phyloP scores from a whole-genome alignment of 1,284 basidiomycete species.

The Schizophyllum amplum region DNA sequence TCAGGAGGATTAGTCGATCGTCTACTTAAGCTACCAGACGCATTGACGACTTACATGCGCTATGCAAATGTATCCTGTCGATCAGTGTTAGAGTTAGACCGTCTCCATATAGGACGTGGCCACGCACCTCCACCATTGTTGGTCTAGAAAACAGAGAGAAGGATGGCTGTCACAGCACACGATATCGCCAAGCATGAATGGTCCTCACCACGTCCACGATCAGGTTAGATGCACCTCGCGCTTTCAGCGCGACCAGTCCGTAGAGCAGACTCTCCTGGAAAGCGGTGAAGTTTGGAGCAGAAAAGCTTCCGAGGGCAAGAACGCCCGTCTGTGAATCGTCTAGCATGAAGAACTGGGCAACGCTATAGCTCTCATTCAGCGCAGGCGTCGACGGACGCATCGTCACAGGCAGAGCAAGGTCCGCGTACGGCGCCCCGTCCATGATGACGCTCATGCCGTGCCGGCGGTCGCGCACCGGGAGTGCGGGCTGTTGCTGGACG shows the following conservation, averaged over 20 bases:
- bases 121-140: constrained; percentile 48
- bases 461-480: constrained; percentile 25
- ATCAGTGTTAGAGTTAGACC: background rate
- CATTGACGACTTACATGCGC: constrained; percentile 37
- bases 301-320: constrained; percentile 52
- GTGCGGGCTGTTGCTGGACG: constrained; percentile 39
- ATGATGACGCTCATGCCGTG: constrained; percentile 42
- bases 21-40: background rate
- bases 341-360: constrained; percentile 48
- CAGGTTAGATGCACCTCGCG: constrained; percentile 40
- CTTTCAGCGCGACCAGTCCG: constrained; percentile 41
- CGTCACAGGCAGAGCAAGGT: constrained; percentile 41
- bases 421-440: constrained; percentile 35
- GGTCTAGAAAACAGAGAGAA: constrained; percentile 25
- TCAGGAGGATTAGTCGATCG: constrained; percentile 3
- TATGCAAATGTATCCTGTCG: constrained; percentile 45
- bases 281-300: constrained; percentile 31
- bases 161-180: background rate
- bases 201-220: constrained; percentile 48
- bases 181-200: constrained; percentile 8
- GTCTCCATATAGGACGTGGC: background rate
- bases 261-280: constrained; percentile 38
- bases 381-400: constrained; percentile 32
- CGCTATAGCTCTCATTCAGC: constrained; percentile 37
- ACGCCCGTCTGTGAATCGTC: constrained; percentile 49